Base-by-base conservation (phyloP, 108 stramenopile species). In the Fragilaria crotonensis region DNA sequence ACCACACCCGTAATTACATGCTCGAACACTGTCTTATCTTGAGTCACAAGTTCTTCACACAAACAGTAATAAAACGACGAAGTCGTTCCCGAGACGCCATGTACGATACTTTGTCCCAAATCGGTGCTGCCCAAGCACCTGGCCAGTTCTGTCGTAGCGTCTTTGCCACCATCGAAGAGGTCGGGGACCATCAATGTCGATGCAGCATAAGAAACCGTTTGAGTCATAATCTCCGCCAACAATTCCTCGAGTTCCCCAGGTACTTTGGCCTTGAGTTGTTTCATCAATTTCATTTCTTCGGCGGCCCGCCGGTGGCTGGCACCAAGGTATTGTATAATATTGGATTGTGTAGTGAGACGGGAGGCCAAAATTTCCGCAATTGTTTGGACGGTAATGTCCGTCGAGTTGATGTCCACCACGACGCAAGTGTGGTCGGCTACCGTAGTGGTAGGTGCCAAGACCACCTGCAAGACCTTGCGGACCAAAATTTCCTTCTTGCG, bases 141-240 rank as follows among this genome's bases (percentile, higher is more conserved):
- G 55, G 79, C 66, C 0, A 88, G 66, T 63, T 88, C 83, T 29
- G 61, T 33, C 5, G 59, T 22, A 0, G 71, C 72, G 62, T 84
- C 83, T 19, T 58, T 50, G 4, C 70, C 84, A 17, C 71, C 71
- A 59, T 80, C 79, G 59, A 91, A 92, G 9, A 92, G 55, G 46
- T 84, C 84, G 1, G 90, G 90, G 32, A 66, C 76, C 76, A 88
- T 79, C 19, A 92, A 70, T 18, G 72, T 70, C 26, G 83, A 78
- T 5, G 84, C 82, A 3, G 86, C 78, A 63, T 92, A 92, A 59
- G 71, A 82, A 22, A 88, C 84, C 9, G 82, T 75, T 68, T 91
- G 73, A 45, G 33, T 45, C 33, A 70, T 77, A 41, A 88, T 80
- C 60, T 87, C 84, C 48, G 71, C 55, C 48, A 85, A 54, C 29